Conservation (phyloP, 1,139 yeast species). For the Zygoascus meyerae region DNA sequence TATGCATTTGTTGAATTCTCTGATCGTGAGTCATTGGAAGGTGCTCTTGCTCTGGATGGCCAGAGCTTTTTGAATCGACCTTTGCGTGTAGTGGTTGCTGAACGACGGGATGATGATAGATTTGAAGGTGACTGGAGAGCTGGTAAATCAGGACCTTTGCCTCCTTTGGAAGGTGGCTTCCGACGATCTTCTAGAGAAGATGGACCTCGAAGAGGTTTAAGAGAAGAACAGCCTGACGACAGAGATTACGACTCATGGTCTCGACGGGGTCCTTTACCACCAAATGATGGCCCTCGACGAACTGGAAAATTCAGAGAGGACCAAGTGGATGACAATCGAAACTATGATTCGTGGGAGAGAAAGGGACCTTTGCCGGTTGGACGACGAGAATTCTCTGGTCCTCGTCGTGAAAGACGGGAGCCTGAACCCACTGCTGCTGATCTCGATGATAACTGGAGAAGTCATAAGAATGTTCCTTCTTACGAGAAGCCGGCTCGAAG, state of each 20-base stretch:
- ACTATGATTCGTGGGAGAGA: constrained; percentile 40
- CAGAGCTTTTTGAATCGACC: constrained; percentile 62
- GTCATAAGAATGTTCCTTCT: constrained; percentile 4
- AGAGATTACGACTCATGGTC: constrained; percentile 33
- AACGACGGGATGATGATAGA: constrained; percentile 48
- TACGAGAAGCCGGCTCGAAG: constrained; percentile 16
- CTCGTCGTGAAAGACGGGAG: constrained; percentile 17
- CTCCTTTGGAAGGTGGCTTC: constrained; percentile 17
- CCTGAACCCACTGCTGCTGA: constrained; percentile 14
- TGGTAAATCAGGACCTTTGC: constrained; percentile 33
- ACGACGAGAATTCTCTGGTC: constrained; percentile 16
- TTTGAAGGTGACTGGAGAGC: constrained; percentile 62
- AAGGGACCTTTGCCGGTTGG: constrained; percentile 32
- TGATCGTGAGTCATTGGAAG: constrained; percentile 64
- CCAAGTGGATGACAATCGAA: constrained; percentile 15
- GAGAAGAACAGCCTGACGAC: constrained; percentile 22
- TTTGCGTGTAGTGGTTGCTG: constrained; percentile 83
- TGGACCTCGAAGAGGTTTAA: constrained; percentile 17
- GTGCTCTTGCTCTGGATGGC: constrained; percentile 66
- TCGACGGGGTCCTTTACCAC: constrained; percentile 31
- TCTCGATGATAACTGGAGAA: constrained; percentile 17
- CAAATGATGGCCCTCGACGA: constrained; percentile 14
- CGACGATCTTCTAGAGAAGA: constrained; percentile 17
- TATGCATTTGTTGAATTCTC: constrained; percentile 83
- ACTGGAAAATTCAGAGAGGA: constrained; percentile 12